A percentile compares a stretch with the other conserved stretches of the same genome.
Conservation (phyloP, 2,329 filamentous ascomycete genomes). For the Apiospora koreana region DNA sequence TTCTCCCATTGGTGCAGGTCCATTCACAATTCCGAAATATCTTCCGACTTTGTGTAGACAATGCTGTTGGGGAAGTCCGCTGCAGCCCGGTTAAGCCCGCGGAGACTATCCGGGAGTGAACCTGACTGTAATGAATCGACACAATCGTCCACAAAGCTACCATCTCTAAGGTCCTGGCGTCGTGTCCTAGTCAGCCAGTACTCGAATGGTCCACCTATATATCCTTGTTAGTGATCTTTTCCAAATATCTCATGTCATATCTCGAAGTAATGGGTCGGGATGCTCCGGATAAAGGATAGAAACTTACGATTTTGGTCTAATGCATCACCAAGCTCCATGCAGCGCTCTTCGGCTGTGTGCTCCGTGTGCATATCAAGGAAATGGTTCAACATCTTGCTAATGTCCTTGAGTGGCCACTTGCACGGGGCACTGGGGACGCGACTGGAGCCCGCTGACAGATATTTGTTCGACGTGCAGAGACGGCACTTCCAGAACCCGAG, state of each 20-base stretch:
- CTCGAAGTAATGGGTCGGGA: neutral
- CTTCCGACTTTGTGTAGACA: neutral
- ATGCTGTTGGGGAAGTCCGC: slow-evolving; percentile 32
- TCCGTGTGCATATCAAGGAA: slow-evolving; percentile 47
- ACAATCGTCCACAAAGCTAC: slow-evolving; percentile 36
- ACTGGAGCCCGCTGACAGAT: slow-evolving; percentile 39
- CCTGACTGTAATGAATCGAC: slow-evolving; percentile 38
- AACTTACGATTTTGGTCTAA: slow-evolving; percentile 42
- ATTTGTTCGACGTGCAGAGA: slow-evolving; percentile 45
- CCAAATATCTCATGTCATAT: neutral
- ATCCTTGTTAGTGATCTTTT: neutral
- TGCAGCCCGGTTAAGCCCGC: slow-evolving; percentile 37
- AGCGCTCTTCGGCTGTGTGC: slow-evolving; percentile 43
- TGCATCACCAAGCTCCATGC: slow-evolving; percentile 43
- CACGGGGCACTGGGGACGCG: slow-evolving; percentile 45
- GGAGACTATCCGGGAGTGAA: slow-evolving; percentile 36
- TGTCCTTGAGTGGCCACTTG: slow-evolving; percentile 49
- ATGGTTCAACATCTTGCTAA: slow-evolving; percentile 48
- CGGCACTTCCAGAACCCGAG: slow-evolving; percentile 50
- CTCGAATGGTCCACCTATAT: slow-evolving; percentile 44
- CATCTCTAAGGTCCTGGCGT: slow-evolving; percentile 36
- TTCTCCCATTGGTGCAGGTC: too few species aligned
- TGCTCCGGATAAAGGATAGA: neutral
- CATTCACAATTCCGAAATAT: neutral
- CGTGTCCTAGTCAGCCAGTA: slow-evolving; percentile 48